A percentile compares a stretch with the other conserved stretches of the same genome.
Evolutionary conservation across 2,329 filamentous ascomycete genomes (phyloP).

Genomic region (Fusarium sp.): DNA sequence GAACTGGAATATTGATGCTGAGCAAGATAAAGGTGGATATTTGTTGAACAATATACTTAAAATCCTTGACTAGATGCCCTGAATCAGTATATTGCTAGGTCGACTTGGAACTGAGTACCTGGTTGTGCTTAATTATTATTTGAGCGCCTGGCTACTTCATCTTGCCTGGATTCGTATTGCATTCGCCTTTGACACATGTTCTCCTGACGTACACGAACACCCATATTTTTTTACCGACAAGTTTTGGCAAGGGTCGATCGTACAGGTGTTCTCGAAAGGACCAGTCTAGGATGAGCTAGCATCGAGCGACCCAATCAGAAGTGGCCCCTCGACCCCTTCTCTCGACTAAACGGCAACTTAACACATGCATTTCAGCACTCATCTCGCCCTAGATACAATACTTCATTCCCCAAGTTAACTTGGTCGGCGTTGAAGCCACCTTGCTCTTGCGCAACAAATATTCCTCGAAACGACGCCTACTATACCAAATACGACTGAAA

Average conservation of each 20-base stretch:
- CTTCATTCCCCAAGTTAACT: slow-evolving; percentile 33
- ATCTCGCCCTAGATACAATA: slow-evolving; percentile 37
- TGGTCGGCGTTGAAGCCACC: slow-evolving; percentile 34
- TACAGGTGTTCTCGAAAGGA: slow-evolving; percentile 15
- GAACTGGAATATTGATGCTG: not conserved
- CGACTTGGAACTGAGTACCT: too few species aligned
- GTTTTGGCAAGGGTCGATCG: slow-evolving; percentile 21
- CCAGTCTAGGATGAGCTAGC: slow-evolving; percentile 14
- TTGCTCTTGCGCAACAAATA: slow-evolving; percentile 27
- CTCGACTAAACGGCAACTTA: slow-evolving; percentile 22
- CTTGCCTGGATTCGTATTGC: not conserved
- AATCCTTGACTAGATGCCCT: too few species aligned
- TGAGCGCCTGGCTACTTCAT: not conserved
- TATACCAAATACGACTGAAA: slow-evolving; percentile 12
- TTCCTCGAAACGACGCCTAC: slow-evolving; percentile 14
- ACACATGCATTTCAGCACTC: slow-evolving; percentile 34
- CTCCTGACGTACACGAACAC: not conserved
- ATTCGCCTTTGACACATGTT: not conserved
- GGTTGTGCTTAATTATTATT: not conserved
- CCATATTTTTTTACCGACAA: slow-evolving; percentile 8
- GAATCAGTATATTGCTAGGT: too few species aligned
- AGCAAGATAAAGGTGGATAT: not conserved
- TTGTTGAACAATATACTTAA: not conserved
- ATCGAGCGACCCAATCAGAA: slow-evolving; percentile 35
- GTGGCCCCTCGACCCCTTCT: slow-evolving; percentile 25